These are phyloP conservation scores for Aspergillus sp. DNA, from an alignment of 2,329 filamentous ascomycete genomes.

Conservation along the genomic window DNA sequence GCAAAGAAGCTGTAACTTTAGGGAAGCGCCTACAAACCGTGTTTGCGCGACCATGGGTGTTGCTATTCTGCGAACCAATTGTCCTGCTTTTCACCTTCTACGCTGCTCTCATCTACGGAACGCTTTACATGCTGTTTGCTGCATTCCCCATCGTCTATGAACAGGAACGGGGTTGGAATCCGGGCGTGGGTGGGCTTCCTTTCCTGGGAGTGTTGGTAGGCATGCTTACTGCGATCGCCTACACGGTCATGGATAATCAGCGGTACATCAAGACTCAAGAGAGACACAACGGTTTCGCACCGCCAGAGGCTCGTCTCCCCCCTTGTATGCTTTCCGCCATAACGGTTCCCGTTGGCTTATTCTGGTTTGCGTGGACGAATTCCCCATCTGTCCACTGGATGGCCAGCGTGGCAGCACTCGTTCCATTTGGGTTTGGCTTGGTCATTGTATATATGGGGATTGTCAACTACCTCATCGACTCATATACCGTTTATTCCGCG, in stretches of 20 bases:
- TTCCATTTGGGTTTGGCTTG: slow-evolving; percentile 13
- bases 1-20: slow-evolving; percentile 2
- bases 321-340: slow-evolving; percentile 10
- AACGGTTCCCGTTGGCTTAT: slow-evolving; percentile 9
- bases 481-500: slow-evolving; percentile 10
- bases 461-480: slow-evolving; percentile 12
- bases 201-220: slow-evolving; percentile 38
- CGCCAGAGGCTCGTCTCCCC: slow-evolving; percentile 10
- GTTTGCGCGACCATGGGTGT: slow-evolving; percentile 36
- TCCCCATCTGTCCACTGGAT: slow-evolving; percentile 8
- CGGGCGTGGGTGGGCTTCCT: slow-evolving; percentile 36
- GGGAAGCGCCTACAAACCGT: slow-evolving; percentile 34
- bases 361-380: slow-evolving; percentile 14
- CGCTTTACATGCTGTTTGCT: slow-evolving; percentile 42
- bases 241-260: slow-evolving; percentile 26
- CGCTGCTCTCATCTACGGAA: slow-evolving; percentile 41
- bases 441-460: slow-evolving; percentile 11
- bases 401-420: slow-evolving; percentile 6
- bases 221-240: slow-evolving; percentile 27
- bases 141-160: slow-evolving; percentile 43
- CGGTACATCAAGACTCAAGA: slow-evolving; percentile 5
- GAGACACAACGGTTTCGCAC: slow-evolving; percentile 6
- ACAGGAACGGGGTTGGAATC: slow-evolving; percentile 33
- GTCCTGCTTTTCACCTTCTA: slow-evolving; percentile 38
- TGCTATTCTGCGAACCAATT: slow-evolving; percentile 42